Base-by-base conservation (phyloP, 2,329 filamentous ascomycete species). In the Botryotinia narcissicola region DNA sequence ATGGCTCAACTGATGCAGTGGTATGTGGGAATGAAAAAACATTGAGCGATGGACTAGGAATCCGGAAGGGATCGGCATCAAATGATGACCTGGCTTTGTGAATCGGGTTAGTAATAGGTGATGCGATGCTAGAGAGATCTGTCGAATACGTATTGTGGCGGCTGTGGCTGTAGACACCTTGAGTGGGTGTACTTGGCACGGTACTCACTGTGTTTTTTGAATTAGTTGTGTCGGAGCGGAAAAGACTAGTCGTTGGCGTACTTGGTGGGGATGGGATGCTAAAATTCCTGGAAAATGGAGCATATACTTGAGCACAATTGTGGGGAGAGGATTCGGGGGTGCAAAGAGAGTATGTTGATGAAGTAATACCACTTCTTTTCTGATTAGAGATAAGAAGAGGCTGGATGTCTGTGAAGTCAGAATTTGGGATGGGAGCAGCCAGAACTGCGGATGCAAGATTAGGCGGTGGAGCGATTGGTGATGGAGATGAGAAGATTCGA, bases 401-500 rank as follows among this genome's bases (percentile, higher is more conserved):
- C 25, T 6, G 14, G 18, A 32, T 57, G 7, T 44, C 16, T 4
- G 48, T 22, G 20, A n/a, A 10, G 42, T 22, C 29, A 3, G 61
- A 42, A 16, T 44, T 44, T 6, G 37, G 25, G n/a, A 12, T 32
- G 37, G 48, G 35, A 14, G 48, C 2, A 25, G 66, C 66, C 9
- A n/a, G 37, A 6, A 20, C 22, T 29, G 37, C 32, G 48, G 48
- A 32, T 8, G 35, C 25, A 25, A 32, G 2, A 25, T 57, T 32
- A 57, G 18, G 35, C 32, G 48, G 66, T 40, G 10, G 25, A 32
- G 35, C 37, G 3, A 69, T 69, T 57, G 66, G 48, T 5, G 66
- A 69, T 32, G 48, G 37, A 20, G 66, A 42, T 42, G 66, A 69
- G 66, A 69, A 57, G n/a, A 69, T 69, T 32, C 10, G 3, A 29